Conservation (phyloP, 306 rosid genomes). For the Rosa rugosa region DNA sequence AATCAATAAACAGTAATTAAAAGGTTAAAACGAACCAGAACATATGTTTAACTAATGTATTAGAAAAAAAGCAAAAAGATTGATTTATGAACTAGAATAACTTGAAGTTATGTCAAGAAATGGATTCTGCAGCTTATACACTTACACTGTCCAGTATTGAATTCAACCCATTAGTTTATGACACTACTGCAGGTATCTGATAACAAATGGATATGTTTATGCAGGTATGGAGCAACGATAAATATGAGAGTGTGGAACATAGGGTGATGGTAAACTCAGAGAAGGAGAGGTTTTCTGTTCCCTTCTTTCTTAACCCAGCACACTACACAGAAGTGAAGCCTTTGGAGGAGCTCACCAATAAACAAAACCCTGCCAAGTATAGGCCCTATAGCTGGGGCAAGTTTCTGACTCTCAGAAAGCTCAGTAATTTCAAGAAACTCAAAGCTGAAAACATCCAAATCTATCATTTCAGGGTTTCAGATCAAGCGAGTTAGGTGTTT, state of each 20-base stretch:
- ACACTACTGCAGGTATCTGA: not conserved
- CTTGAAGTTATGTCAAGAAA: not conserved
- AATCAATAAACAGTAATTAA: not conserved
- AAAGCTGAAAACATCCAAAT: constrained; percentile 59
- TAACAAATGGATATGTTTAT: not conserved
- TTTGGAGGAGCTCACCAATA: constrained; percentile 44
- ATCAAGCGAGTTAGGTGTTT: not conserved
- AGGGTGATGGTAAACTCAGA: constrained; percentile 64
- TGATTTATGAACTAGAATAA: not conserved
- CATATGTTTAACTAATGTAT: no score
- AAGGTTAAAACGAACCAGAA: not conserved
- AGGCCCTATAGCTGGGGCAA: constrained; percentile 49
- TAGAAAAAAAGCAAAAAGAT: no score
- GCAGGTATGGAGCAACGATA: constrained; percentile 87
- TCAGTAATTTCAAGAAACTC: constrained; percentile 55
- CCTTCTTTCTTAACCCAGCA: constrained; percentile 63
- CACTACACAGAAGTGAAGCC: constrained; percentile 55
- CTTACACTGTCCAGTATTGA: not conserved
- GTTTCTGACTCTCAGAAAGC: constrained; percentile 44
- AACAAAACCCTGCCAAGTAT: constrained; percentile 54
- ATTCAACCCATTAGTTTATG: not conserved
- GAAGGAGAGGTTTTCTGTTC: constrained; percentile 68
- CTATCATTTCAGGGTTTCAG: constrained; percentile 42
- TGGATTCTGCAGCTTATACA: not conserved
- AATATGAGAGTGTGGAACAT: constrained; percentile 74